phyloP scores from a whole-genome alignment of 371 early-diverging fungal species.

The Synchytrium microbalum region DNA sequence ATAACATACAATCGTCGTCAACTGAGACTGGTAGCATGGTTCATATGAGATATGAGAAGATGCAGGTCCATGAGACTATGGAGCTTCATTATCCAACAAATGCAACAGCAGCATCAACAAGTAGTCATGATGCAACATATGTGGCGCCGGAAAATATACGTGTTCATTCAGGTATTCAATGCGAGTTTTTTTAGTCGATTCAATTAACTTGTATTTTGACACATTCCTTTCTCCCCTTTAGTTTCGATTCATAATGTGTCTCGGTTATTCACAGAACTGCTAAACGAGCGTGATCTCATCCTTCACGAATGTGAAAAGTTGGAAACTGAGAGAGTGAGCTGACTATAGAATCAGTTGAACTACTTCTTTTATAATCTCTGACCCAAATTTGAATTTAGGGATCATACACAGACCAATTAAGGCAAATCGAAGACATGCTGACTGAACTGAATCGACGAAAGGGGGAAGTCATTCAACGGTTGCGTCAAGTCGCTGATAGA shows the following conservation, averaged over 20 bases:
- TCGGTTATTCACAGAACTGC: conserved; percentile 28
- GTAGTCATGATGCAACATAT: neutral
- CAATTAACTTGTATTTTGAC: neutral
- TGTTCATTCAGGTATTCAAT: conserved; percentile 14
- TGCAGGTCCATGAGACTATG: neutral
- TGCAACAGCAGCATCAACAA: too few species aligned
- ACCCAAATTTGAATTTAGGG: conserved; percentile 28
- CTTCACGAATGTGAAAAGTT: conserved; percentile 45
- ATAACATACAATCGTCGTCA: neutral
- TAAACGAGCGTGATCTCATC: conserved; percentile 43
- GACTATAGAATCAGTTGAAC: too few species aligned
- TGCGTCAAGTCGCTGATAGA: conserved; percentile 46
- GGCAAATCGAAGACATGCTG: conserved; percentile 52
- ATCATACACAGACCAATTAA: conserved; percentile 46
- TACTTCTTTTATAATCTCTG: too few species aligned
- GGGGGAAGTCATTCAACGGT: conserved; percentile 41
- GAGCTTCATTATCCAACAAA: neutral
- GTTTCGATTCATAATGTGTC: conserved; percentile 28
- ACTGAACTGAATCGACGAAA: conserved; percentile 46
- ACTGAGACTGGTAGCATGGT: neutral
- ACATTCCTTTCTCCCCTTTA: neutral
- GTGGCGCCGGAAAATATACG: conserved; percentile 20
- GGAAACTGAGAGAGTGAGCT: conserved; percentile 40
- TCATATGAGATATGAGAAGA: neutral
- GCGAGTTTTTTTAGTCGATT: neutral